These are phyloP conservation scores for Diaporthe velutina DNA, from an alignment of 2,329 filamentous ascomycete genomes.

Conservation along the genomic window DNA sequence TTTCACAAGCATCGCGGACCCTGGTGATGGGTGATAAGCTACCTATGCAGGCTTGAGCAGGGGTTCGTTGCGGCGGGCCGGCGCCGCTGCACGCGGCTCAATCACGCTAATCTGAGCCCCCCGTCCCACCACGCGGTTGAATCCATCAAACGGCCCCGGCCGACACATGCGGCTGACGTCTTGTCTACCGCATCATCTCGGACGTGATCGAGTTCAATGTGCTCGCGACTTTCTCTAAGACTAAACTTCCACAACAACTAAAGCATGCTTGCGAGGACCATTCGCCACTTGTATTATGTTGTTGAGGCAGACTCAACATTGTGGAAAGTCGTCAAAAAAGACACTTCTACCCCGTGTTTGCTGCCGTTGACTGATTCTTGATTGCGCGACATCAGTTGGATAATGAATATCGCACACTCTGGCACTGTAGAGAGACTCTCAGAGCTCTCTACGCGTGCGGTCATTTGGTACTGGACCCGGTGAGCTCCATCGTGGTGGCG, in stretches of 20 bases:
- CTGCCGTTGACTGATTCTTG: background rate
- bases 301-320: background rate
- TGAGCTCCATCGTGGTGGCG: background rate
- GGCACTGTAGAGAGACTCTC: background rate
- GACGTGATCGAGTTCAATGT: too few species aligned
- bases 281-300: background rate
- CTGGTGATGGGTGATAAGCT: background rate
- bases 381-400: background rate
- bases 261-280: too few species aligned
- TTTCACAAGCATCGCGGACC: conserved; percentile 3
- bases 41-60: background rate
- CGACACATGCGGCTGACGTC: background rate
- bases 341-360: too few species aligned
- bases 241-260: background rate
- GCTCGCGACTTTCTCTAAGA: background rate
- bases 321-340: background rate
- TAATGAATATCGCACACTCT: background rate
- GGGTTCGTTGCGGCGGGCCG: conserved; percentile 10
- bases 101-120: background rate
- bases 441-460: background rate
- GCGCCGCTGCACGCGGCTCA: background rate
- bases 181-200: background rate
- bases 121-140: background rate
- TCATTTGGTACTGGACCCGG: background rate
- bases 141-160: background rate